phyloP scores from a whole-genome alignment of 306 rosid species.

The Cucurbita maxima region DNA sequence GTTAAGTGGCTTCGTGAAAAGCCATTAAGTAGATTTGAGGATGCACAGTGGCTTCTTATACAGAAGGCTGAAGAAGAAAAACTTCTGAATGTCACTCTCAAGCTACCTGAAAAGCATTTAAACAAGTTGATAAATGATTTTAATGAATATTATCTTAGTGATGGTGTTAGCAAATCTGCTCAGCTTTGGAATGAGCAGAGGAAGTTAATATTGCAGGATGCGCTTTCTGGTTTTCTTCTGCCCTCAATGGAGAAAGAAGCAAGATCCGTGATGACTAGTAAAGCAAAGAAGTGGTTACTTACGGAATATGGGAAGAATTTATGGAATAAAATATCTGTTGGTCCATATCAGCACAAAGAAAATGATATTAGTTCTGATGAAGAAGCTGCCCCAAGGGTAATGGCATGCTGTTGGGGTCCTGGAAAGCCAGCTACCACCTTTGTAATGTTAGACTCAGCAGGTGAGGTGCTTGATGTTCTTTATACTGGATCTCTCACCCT shows the following conservation, averaged over 20 bases:
- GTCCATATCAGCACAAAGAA: conserved; percentile 88
- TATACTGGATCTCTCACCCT: conserved; percentile 75
- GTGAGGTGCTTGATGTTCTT: conserved; percentile 89
- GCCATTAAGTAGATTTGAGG: conserved; percentile 69
- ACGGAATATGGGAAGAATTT: conserved; percentile 74
- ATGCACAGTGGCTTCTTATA: conserved; percentile 95
- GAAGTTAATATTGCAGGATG: conserved; percentile 77
- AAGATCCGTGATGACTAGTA: conserved; percentile 53
- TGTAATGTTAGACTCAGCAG: conserved; percentile 89
- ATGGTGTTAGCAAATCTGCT: conserved; percentile 94
- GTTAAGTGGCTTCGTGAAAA: conserved; percentile 91
- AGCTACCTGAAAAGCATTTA: conserved; percentile 62
- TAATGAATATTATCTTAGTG: conserved; percentile 82
- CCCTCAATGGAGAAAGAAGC: conserved; percentile 97
- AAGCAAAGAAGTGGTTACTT: conserved; percentile 70
- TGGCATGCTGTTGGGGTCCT: conserved; percentile 99
- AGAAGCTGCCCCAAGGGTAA: conserved; percentile 91
- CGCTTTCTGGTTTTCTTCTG: conserved; percentile 64
- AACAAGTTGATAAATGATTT: conserved; percentile 64
- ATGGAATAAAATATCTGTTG: conserved; percentile 86
- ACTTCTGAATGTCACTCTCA: conserved; percentile 78
- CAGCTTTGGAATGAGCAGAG: conserved; percentile 98
- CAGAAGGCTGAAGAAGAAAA: conserved; percentile 96
- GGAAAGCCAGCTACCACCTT: conserved; percentile 94
- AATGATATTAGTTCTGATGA: conserved; percentile 71